Evolutionary conservation across 768 basidiomycete species (phyloP).

Genomic region (Rhodosporidiobolus sp.): DNA sequence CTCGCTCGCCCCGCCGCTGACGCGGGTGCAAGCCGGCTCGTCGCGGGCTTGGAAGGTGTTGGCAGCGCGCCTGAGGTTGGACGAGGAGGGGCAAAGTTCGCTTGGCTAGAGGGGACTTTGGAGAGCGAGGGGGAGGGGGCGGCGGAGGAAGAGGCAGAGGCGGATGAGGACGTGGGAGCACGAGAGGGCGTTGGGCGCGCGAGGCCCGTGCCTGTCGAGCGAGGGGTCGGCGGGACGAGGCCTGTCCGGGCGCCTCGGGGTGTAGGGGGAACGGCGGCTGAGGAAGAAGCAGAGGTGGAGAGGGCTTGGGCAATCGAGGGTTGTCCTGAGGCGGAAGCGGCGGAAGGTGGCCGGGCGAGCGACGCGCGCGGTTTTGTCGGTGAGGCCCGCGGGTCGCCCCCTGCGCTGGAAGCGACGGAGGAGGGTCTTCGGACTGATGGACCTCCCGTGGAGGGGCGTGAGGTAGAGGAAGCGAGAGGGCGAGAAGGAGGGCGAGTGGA

Average conservation of each 20-base stretch:
- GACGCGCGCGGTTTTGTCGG: conserved; percentile 7
- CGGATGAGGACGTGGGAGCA: neutral
- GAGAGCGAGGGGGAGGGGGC: neutral
- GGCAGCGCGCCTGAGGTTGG: neutral
- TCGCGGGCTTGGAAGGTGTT: neutral
- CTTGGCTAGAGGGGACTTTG: neutral
- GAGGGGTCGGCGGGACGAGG: conserved; percentile 1
- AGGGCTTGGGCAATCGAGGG: neutral
- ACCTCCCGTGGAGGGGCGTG: conserved; percentile 52
- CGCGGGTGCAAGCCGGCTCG: neutral
- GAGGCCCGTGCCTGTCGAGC: neutral
- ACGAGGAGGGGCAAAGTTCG: conserved; percentile 9
- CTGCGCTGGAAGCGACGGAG: neutral
- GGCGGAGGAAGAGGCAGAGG: neutral
- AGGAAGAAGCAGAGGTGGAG: neutral
- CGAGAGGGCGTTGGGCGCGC: neutral
- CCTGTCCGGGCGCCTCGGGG: neutral
- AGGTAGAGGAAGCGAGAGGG: neutral
- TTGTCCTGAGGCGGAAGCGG: neutral
- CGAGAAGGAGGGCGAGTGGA: neutral
- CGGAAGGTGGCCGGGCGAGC: neutral
- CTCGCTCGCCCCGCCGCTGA: neutral
- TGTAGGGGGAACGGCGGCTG: neutral
- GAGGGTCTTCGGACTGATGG: conserved; percentile 17
- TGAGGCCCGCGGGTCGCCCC: neutral